Base-by-base conservation (phyloP, 176 grass and related monocot genomes). In the Musa acuminata region DNA sequence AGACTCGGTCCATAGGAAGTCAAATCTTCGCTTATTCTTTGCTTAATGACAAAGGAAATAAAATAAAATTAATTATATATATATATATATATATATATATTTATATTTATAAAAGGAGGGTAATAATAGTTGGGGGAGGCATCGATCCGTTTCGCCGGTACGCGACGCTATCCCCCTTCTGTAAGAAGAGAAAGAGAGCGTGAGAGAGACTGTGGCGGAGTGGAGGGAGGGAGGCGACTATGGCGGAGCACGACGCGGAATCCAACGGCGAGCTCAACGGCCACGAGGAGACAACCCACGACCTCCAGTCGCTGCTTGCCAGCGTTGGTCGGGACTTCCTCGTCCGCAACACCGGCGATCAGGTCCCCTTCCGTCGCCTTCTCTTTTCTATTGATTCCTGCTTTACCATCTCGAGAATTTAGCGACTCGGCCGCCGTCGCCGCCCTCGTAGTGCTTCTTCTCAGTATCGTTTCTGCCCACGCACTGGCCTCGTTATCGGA, bases 271-370 rank as follows among this genome's bases (percentile, higher is more conserved):
- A 4, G 1, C 26, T 48, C 25, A 26, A 69, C 21, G 76, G 51
- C 69, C 23, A 51, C 49, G 22, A 3, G 22, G 72, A 53, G 6
- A 13, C 27, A 11, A 52, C 68, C 1, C 48, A 62, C 43, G 55
- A 72, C 8, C 67, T 72, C 7, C 20, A 26, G 25, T 27, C 78
- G 9, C 55, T 80, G 8, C 78, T 80, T 55, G 54, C 57, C n/a
- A 20, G 21, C 55, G 78, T 63, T 1, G 55, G 55, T 3, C 59
- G 78, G 22, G 69, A 80, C 7, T 80, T 72, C 55, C 78, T 80
- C 55, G 29, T 80, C 68, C 55, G 69, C 13, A 80, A 29, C 69
- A 72, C 27, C 53, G 69, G 78, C 57, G 78, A 80, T 52, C 78
- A 80, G 78, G 78, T 80, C 8, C 21, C 50, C 1, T 20, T 57